A percentile compares a stretch with the other conserved stretches of the same genome.
Evolutionary conservation across 129 eudicot genomes (phyloP).

Genomic region (Lactuca sativa): DNA sequence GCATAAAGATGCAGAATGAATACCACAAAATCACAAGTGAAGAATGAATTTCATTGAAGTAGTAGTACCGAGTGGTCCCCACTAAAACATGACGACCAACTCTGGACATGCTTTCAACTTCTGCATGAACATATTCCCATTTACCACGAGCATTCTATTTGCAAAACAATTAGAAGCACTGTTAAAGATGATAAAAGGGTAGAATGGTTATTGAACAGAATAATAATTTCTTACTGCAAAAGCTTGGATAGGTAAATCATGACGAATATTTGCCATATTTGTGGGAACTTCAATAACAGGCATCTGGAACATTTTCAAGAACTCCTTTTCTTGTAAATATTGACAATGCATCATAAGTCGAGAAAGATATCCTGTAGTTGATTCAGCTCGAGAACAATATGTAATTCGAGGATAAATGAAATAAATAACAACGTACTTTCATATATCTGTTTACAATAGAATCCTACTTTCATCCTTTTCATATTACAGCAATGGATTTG

Average conservation of each 20-base stretch:
- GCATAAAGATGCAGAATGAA: neutral
- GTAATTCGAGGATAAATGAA: neutral
- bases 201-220: too few species aligned
- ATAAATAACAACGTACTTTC: too few species aligned
- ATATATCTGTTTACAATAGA: too few species aligned
- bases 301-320: conserved; percentile 88
- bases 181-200: conserved; percentile 7
- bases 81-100: conserved; percentile 95
- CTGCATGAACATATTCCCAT: conserved; percentile 80
- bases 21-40: neutral
- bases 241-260: conserved; percentile 88
- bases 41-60: conserved; percentile 12
- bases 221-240: conserved; percentile 94
- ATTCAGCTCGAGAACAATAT: neutral
- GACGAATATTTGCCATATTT: conserved; percentile 85
- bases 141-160: conserved; percentile 91
- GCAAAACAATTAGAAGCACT: conserved; percentile 12
- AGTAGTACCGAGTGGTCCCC: conserved; percentile 91
- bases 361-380: conserved; percentile 10
- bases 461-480: too few species aligned
- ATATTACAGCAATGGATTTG: too few species aligned
- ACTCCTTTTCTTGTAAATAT: conserved; percentile 99
- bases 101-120: conserved; percentile 79
- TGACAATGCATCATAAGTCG: too few species aligned
- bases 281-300: conserved; percentile 99